These are phyloP conservation scores for Syncephalastrum sp. DNA, from an alignment of 371 early-diverging fungal genomes.

Conservation along the genomic window DNA sequence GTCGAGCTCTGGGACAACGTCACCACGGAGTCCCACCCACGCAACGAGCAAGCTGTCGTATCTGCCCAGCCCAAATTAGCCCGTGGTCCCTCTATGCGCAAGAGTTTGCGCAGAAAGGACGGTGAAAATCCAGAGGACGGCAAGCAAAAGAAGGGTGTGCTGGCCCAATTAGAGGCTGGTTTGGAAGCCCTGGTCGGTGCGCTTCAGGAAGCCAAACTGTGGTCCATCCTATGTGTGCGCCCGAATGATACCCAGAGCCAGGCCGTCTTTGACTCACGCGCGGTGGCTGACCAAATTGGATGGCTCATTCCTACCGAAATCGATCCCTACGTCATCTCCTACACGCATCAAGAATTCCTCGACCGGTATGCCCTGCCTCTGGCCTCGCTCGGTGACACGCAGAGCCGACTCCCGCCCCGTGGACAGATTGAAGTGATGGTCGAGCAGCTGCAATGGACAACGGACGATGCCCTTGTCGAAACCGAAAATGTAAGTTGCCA, in stretches of 20 bases:
- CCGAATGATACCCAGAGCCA: constrained; percentile 63
- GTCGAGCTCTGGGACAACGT: constrained; percentile 46
- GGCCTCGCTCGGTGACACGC: constrained; percentile 40
- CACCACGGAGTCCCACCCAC: constrained; percentile 58
- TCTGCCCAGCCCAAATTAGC: constrained; percentile 55
- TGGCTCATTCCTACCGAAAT: constrained; percentile 53
- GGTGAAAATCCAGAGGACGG: constrained; percentile 7
- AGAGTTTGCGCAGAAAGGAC: constrained; percentile 19
- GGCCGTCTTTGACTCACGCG: constrained; percentile 53
- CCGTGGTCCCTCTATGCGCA: constrained; percentile 45
- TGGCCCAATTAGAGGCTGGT: constrained; percentile 72
- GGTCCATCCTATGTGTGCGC: constrained; percentile 82
- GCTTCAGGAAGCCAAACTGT: constrained; percentile 79
- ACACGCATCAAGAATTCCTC: constrained; percentile 64
- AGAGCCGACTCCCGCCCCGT: constrained; percentile 39
- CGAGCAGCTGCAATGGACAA: constrained; percentile 64
- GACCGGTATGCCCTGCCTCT: constrained; percentile 65
- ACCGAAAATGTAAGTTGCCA: constrained; percentile 42
- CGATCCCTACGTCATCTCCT: constrained; percentile 58
- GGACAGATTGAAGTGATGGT: constrained; percentile 60
- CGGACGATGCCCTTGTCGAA: constrained; percentile 69
- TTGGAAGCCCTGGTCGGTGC: constrained; percentile 78
- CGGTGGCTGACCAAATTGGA: constrained; percentile 59
- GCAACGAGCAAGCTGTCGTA: constrained; percentile 49
- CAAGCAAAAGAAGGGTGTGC: constrained; percentile 7